Evolutionary conservation across 1,139 yeast species (phyloP), one percentile per base, ranked within the genome.

Genomic region (Zygoascus meyerae): DNA sequence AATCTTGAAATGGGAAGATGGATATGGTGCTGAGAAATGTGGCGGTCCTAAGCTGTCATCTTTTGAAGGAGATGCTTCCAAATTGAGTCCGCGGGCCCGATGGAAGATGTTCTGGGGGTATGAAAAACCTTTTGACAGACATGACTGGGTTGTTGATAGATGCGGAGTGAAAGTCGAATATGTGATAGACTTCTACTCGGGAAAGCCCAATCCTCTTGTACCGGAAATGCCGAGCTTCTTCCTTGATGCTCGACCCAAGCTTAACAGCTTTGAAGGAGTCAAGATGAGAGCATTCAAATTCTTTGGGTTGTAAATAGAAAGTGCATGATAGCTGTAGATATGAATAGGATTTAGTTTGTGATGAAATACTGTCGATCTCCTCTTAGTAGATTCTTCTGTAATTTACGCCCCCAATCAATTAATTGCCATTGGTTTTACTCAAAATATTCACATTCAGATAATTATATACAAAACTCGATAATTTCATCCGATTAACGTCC

Each of bases 91-190:
- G 3, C 73, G 95, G 56, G 98, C 98, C 0, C 77, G 95, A 71
- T 70, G 86, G 58, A 80, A 85, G 56, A 61, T 85, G 31, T 60
- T 65, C 18, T 60, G 50, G 87, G 72, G 96, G 0, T 73, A 76
- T 52, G 79, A 79, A 46, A 77, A 76, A 53, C 98, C 98, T 0
- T 92, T 92, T 68, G 98, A 92, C 67, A 77, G 98, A 58, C 98
- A 92, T 63, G 98, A 92, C 67, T 92, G 98, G 98, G 71, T 77
- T 10, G 75, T 92, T n/a, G 82, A 85, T 59, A 72, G 97, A 46
- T 86, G 97, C 65, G 97, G 97, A 2, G 75, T 71, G 12, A 75
- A 77, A 47, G 76, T 92, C 14, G 96, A 89, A 47, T 92, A 92
- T 59, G 97, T 92, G 40, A 90, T 92, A 61, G 98, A 92, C 64